Conservation (phyloP, 768 basidiomycete genomes). For the Pleurotus salmoneostramineus region DNA sequence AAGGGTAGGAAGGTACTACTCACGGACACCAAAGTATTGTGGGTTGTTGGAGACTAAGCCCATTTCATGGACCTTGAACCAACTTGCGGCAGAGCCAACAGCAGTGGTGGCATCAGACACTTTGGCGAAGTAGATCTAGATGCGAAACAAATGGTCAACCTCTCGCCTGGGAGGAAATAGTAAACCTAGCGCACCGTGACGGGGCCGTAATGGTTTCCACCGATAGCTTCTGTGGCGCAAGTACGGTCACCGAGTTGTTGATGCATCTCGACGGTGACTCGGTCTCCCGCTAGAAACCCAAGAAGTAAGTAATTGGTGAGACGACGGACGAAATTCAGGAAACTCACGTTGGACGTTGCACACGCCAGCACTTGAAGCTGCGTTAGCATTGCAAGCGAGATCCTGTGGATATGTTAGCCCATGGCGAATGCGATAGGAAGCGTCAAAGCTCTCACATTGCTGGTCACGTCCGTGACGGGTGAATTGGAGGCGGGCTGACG, state of each 20-base stretch:
- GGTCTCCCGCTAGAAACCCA: slow-evolving; percentile 33
- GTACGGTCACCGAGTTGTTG: slow-evolving; percentile 38
- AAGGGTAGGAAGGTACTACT: slow-evolving; percentile 7
- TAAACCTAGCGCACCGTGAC: slow-evolving; percentile 22
- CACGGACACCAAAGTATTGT: slow-evolving; percentile 40
- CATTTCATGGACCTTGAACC: slow-evolving; percentile 51
- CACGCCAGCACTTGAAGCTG: slow-evolving; percentile 27
- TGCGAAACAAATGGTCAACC: neutral
- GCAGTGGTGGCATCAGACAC: slow-evolving; percentile 42
- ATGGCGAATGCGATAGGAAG: neutral
- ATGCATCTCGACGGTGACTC: slow-evolving; percentile 38
- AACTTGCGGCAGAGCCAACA: slow-evolving; percentile 32
- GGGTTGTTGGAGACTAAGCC: slow-evolving; percentile 46
- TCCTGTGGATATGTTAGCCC: slow-evolving; percentile 22
- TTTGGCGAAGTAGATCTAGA: slow-evolving; percentile 42
- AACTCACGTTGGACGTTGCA: slow-evolving; percentile 38
- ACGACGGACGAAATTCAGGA: neutral
- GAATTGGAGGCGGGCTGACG: slow-evolving; percentile 41
- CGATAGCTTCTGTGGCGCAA: slow-evolving; percentile 45
- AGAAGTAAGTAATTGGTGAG: neutral
- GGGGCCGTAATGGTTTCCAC: slow-evolving; percentile 48
- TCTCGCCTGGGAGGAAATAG: neutral
- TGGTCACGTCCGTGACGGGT: slow-evolving; percentile 39
- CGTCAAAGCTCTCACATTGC: slow-evolving; percentile 20
- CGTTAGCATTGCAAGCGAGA: slow-evolving; percentile 43